Base-by-base conservation (phyloP, 768 basidiomycete genomes). In the Gyrodon lividus region DNA sequence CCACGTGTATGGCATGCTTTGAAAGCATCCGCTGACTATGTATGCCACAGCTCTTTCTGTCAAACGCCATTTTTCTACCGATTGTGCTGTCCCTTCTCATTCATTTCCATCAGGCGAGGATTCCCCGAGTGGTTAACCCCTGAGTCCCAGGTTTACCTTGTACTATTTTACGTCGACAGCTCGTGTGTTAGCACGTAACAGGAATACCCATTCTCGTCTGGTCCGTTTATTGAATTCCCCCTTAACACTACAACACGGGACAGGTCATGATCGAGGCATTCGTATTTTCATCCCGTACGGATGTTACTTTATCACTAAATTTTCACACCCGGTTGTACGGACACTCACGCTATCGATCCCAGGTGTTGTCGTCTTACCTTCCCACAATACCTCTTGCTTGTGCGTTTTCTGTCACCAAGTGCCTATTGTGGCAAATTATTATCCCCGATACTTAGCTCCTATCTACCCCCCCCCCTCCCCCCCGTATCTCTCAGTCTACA, bases 91-190 rank as follows among this genome's bases (percentile, higher is more conserved):
- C 51, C 55, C 58, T 55, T 52, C 47, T 46, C 52, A 50, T 54
- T 52, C 19, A 34, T 16, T 44, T 30, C 50, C 46, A 55, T 60
- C 56, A 51, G 52, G 57, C 54, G 45, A 51, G 43, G 49, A 46
- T 50, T 54, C 51, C 26, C 58, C 61, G 54, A 43, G 23, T 35
- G 46, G 41, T 46, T 44, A 17, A 10, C 52, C 57, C 63, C 63
- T 56, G 55, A 53, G 55, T 55, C 44, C 59, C 50, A 37, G 42
- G 39, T 42, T 14, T 46, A 48, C 39, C 46, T 48, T 31, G 49
- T 51, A n/a, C n/a, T 34, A 19, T 54, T 47, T 66, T 69, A 69
- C 67, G 65, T 66, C 59, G 64, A 51, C 61, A 31, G 39, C 56
- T 42, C 66, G 52, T 62, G 54, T 13, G 44, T 58, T 33, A 30